Percentiles rank a stretch among this genome's conserved stretches.
Evolutionary conservation across 208 protist genomes (phyloP).

Genomic region (Trypanosoma mega): DNA sequence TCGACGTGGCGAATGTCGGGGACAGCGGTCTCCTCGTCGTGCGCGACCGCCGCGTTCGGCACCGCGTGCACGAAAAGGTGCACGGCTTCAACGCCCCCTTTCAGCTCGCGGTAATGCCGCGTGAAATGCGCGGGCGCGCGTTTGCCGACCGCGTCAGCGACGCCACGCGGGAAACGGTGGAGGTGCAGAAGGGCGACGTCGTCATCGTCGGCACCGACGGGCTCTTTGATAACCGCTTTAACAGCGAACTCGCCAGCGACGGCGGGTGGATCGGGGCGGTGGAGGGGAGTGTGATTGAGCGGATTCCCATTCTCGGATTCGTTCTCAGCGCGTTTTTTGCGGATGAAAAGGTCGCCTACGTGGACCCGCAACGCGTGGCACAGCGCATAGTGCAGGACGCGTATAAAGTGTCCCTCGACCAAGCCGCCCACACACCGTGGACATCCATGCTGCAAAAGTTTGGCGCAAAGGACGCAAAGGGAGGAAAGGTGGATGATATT

Average conservation of each 20-base stretch:
- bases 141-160: slow-evolving; percentile 70
- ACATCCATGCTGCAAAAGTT: slow-evolving; percentile 79
- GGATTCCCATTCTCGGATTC: slow-evolving; percentile 78
- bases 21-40: slow-evolving; percentile 88
- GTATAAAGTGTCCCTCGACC: slow-evolving; percentile 69
- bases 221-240: slow-evolving; percentile 94
- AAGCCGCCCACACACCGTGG: slow-evolving; percentile 80
- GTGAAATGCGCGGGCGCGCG: slow-evolving; percentile 59
- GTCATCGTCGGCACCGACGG: slow-evolving; percentile 91
- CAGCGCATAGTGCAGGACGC: slow-evolving; percentile 84
- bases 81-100: slow-evolving; percentile 93
- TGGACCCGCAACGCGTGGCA: slow-evolving; percentile 87
- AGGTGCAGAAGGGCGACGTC: slow-evolving; percentile 90
- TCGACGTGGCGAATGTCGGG: slow-evolving; percentile 91
- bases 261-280: slow-evolving; percentile 81
- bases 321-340: slow-evolving; percentile 66
- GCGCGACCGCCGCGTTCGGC: slow-evolving; percentile 71
- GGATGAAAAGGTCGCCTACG: slow-evolving; percentile 72
- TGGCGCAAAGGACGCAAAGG: slow-evolving; percentile 62
- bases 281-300: slow-evolving; percentile 54
- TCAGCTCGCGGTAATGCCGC: slow-evolving; percentile 85
- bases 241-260: slow-evolving; percentile 71
- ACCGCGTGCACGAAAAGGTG: slow-evolving; percentile 84
- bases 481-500: slow-evolving; percentile 91
- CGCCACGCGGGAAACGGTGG: slow-evolving; percentile 67